Evolutionary conservation across 805 yeast species (phyloP).

Genomic region (Wickerhamomyces queroliae): DNA sequence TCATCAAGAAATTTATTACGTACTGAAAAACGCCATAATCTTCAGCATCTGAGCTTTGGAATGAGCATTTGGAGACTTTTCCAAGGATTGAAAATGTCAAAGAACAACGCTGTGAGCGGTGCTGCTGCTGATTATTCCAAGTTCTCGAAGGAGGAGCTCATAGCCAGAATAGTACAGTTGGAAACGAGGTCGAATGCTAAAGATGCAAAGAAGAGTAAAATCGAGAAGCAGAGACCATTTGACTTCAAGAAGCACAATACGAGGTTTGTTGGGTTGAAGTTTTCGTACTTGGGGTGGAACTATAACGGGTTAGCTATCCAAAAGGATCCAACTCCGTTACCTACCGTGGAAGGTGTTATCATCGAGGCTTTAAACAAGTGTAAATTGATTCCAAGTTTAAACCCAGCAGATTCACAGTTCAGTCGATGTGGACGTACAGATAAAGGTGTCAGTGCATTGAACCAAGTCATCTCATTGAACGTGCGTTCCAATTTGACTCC

Average conservation of each 20-base stretch:
- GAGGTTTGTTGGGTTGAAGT: conserved; percentile 71
- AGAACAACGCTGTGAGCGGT: neutral
- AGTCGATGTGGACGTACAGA: conserved; percentile 95
- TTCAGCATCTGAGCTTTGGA: no score
- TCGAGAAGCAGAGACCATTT: conserved; percentile 38
- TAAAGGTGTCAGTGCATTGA: conserved; percentile 95
- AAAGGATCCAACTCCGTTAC: conserved; percentile 65
- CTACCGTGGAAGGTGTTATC: conserved; percentile 80
- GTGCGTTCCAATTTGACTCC: conserved; percentile 62
- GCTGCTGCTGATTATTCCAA: conserved; percentile 33
- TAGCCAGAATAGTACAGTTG: conserved; percentile 48
- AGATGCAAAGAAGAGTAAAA: conserved; percentile 14
- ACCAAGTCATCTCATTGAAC: conserved; percentile 79
- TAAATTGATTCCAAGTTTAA: conserved; percentile 53
- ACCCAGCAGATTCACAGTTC: conserved; percentile 61
- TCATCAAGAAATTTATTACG: neutral
- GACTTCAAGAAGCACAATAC: conserved; percentile 60
- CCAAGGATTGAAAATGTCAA: conserved; percentile 5
- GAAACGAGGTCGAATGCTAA: conserved; percentile 31
- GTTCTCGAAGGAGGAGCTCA: conserved; percentile 65
- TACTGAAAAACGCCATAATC: no score
- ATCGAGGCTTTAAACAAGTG: conserved; percentile 67
- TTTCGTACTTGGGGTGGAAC: conserved; percentile 92
- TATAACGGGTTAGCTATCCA: conserved; percentile 89
- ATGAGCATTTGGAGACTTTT: neutral